These are phyloP conservation scores for Strobilomyces echinocephalus DNA, from an alignment of 768 basidiomycete genomes.

Conservation along the genomic window DNA sequence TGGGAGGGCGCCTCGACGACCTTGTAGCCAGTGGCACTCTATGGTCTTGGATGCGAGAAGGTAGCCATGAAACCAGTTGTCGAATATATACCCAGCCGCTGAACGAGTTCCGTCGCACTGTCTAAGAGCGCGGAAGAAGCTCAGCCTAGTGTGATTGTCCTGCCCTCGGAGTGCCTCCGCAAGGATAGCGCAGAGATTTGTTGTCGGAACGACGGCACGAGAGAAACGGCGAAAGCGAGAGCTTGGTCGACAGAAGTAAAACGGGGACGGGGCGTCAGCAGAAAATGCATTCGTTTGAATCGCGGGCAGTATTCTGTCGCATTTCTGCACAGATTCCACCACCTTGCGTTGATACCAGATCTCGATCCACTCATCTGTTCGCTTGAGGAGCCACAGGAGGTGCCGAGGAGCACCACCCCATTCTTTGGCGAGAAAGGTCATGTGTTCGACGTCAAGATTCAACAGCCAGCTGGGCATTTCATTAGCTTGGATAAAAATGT, in stretches of 20 bases:
- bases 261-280: not conserved
- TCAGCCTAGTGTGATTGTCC: not conserved
- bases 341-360: too few relatives aligned
- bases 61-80: too few relatives aligned
- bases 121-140: not conserved
- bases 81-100: too few relatives aligned
- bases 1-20: too few relatives aligned
- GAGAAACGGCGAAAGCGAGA: not conserved
- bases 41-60: too few relatives aligned
- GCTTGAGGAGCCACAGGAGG: not conserved
- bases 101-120: not conserved
- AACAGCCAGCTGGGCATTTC: not conserved
- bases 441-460: not conserved
- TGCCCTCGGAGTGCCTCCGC: not conserved
- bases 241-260: not conserved
- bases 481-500: not conserved
- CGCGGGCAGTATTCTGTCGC: not conserved
- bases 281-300: not conserved
- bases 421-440: not conserved
- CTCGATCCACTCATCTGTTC: too few relatives aligned
- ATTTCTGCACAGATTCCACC: accelerated
- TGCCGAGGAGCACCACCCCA: not conserved
- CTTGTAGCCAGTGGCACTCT: too few relatives aligned
- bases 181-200: not conserved
- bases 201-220: not conserved